A percentile compares a stretch with the other conserved stretches of the same genome.
These are phyloP conservation scores for Stagonosporopsis vannaccii DNA, from an alignment of 2,329 filamentous ascomycete genomes.

Conservation along the genomic window DNA sequence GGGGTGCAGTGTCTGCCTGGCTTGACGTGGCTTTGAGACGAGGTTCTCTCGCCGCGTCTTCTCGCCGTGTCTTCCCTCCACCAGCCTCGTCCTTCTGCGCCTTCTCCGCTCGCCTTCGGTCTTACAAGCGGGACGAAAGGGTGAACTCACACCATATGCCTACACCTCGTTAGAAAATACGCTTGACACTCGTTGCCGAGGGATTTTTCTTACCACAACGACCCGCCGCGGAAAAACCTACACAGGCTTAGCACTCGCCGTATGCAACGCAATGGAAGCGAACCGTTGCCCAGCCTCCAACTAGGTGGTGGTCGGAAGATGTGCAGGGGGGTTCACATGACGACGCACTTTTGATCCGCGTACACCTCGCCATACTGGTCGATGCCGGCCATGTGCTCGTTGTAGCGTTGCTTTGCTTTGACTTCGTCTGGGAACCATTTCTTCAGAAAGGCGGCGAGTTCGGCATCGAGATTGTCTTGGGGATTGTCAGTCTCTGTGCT, in stretches of 20 bases:
- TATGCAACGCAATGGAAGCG: background rate
- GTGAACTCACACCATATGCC: background rate
- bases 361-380: constrained; percentile 75
- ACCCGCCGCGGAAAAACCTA: constrained; percentile 29
- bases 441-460: constrained; percentile 73
- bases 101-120: no score
- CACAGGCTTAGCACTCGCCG: constrained; percentile 16
- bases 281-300: background rate
- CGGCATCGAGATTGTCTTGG: constrained; percentile 75
- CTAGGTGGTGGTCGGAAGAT: no score
- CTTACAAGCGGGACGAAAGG: no score
- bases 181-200: background rate
- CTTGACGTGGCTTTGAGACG: no score
- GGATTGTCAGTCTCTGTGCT: no score
- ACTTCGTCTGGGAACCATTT: constrained; percentile 81
- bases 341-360: constrained; percentile 61
- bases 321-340: constrained; percentile 62
- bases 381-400: constrained; percentile 76
- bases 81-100: no score
- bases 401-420: constrained; percentile 65
- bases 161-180: background rate
- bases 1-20: no score
- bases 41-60: no score
- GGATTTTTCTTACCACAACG: constrained; percentile 18
- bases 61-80: no score